Base-by-base conservation (phyloP, 2,329 filamentous ascomycete species). In the Trichoderma brevicompactum region DNA sequence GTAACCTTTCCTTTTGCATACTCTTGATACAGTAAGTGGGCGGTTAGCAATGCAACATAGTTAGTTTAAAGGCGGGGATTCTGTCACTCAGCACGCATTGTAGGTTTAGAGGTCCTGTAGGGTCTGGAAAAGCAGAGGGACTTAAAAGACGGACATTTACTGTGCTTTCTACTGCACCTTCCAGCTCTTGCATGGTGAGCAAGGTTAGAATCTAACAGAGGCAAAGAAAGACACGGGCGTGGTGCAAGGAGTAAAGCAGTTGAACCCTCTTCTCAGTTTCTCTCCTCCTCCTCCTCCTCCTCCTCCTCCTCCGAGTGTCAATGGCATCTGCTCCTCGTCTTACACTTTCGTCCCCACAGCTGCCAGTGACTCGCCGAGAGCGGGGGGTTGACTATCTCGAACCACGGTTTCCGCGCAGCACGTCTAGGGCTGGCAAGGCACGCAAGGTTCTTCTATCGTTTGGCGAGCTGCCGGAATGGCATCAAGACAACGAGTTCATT, bases 401-500 rank as follows among this genome's bases (percentile, higher is more conserved):
- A 34, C 41, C 58, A 43, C 46, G 19, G 46, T 10, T 41, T 43
- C 7, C 13, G 36, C 8, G 46, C 10, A 50, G 19, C 58, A 52
- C 46, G 4, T 41, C 44, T 9, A 52, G 23, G 36, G 36, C 36
- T 15, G 34, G 36, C 10, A 50, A 61, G 19, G 7, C 46, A 19
- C 46, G 44, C 46, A 61, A 32, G 28, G 36, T 34, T 32, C 58
- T 61, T 52, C 46, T 61, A 15, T 28, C 58, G 10, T 61, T 52
- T 17, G 15, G 52, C 1, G 46, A 61, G 19, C 58, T 61, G 15
- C 58, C 58, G 36, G 28, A 50, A 34, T 61, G 58, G 58, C 58
- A 61, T 61, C 58, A 52, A 12, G 58, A 61, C 19, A 61, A 61
- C n/a, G 58, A 61, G 15, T 61, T 50, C 36, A 61, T 61, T 19